Evolutionary conservation across 2,329 filamentous ascomycete species (phyloP).

Genomic region (Pseudogymnoascus sp.): DNA sequence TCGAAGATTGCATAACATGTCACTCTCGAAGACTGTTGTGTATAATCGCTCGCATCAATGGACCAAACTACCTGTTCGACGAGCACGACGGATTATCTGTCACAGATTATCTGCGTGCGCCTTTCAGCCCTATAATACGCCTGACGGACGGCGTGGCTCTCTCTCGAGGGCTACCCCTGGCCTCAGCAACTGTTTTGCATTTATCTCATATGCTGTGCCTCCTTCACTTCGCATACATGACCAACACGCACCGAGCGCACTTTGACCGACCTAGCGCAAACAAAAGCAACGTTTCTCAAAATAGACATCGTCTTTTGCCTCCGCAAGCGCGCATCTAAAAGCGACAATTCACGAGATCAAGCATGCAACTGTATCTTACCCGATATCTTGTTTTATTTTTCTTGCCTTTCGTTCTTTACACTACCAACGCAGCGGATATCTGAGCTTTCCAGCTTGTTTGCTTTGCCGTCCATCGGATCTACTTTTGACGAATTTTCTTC

Average conservation of each 20-base stretch:
- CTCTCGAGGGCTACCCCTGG: conserved; percentile 17
- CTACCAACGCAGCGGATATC: background rate
- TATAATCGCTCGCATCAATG: conserved; percentile 1
- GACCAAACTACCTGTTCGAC: conserved; percentile 4
- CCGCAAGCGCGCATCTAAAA: background rate
- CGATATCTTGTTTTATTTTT: background rate
- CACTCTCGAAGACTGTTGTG: background rate
- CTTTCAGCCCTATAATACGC: conserved; percentile 15
- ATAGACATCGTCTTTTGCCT: background rate
- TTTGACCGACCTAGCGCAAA: background rate
- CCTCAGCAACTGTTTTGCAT: conserved; percentile 14
- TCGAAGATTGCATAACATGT: background rate
- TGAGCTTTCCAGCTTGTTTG: conserved; percentile 5
- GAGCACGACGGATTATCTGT: conserved; percentile 1
- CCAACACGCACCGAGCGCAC: background rate
- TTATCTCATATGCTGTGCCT: conserved; percentile 2
- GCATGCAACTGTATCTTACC: conserved; percentile 7
- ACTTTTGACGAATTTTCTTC: conserved; percentile 3
- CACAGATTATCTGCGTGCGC: conserved; percentile 4
- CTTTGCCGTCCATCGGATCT: background rate
- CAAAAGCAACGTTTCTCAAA: background rate
- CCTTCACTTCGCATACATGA: conserved; percentile 1
- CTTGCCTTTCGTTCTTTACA: background rate
- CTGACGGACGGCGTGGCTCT: conserved; percentile 20
- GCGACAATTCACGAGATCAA: background rate